Base-by-base conservation (phyloP, 2,329 filamentous ascomycete species). In the Pseudocercospora vitis region DNA sequence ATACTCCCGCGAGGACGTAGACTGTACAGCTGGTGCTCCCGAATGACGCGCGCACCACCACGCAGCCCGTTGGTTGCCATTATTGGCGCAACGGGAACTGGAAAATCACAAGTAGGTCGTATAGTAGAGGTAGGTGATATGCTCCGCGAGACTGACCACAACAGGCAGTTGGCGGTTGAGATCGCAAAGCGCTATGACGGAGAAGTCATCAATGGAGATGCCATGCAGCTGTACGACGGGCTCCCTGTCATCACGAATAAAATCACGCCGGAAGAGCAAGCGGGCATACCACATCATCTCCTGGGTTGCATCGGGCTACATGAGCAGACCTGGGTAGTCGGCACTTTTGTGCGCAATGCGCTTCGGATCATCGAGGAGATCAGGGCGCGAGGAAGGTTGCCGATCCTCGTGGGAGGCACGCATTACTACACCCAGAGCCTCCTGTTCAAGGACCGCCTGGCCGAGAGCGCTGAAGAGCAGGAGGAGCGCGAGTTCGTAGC, bases 171-270 rank as follows among this genome's bases (percentile, higher is more conserved):
- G 61, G 94, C 94, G 7, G 87, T 99, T 33, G 89, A 96, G 59
- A 75, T 99, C 48, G 94, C 95, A 1, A 79, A 79, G 35, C 83
- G 81, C 18, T 91, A 91, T 73, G 86, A 94, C 71, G 94, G 95
- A 67, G 94, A 99, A 72, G 82, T 99, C 48, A 91, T 99, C 74
- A 99, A 99, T 69, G 89, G 89, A 42, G 94, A 99, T 77, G 94
- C 94, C 32, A 96, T 99, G 91, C 94, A 99, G 70, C 85, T 99
- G 74, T 99, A 99, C 71, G 81, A 82, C 49, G 94, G 94, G 2
- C 76, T 99, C 37, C 91, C 94, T 4, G 86, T 97, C 59, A 92
- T 97, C 63, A 99, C 94, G 21, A 99, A 99, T 71, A 95, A 97
- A 70, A 88, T 97, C 54, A 83, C 88, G 0, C 48, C 68, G 0